These are phyloP conservation scores for Termitomyces sp. DNA, from an alignment of 768 basidiomycete species.

Conservation along the genomic window DNA sequence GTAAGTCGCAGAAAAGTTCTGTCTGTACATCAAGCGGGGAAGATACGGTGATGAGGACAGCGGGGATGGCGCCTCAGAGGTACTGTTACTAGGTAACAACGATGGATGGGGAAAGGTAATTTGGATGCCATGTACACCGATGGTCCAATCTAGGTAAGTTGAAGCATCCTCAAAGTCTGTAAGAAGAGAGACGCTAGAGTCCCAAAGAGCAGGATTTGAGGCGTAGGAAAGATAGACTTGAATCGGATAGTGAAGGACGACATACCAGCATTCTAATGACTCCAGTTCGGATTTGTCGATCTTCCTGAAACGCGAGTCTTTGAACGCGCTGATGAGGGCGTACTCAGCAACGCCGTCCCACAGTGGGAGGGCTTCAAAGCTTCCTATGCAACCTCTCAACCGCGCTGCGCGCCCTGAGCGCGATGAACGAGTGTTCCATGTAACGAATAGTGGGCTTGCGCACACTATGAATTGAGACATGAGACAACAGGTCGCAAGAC, in stretches of 20 bases:
- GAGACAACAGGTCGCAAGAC: not conserved
- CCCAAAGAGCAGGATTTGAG: not conserved
- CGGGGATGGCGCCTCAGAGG: conserved; percentile 66
- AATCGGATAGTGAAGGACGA: conserved; percentile 12
- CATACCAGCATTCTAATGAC: conserved; percentile 83
- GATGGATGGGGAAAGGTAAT: conserved; percentile 84
- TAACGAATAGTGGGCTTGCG: conserved; percentile 87
- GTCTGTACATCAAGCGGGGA: conserved; percentile 47
- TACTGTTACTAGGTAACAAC: conserved; percentile 35
- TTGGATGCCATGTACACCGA: conserved; percentile 90
- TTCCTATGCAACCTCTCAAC: conserved; percentile 93
- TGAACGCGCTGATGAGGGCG: conserved; percentile 86
- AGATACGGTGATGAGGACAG: conserved; percentile 61
- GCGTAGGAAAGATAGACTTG: not conserved
- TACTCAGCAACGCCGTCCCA: conserved; percentile 81
- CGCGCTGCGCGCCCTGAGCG: conserved; percentile 54
- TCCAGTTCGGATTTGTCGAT: conserved; percentile 76
- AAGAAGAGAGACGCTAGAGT: conserved; percentile 77
- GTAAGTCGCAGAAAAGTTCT: conserved; percentile 80
- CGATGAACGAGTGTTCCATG: conserved; percentile 79
- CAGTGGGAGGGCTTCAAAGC: conserved; percentile 74
- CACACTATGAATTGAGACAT: not conserved
- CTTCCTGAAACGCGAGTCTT: conserved; percentile 80
- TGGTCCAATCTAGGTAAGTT: conserved; percentile 88
- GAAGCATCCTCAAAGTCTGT: conserved; percentile 86